Base-by-base conservation (phyloP, 192 early-diverging fungal genomes). In the Coemansia sp. region DNA sequence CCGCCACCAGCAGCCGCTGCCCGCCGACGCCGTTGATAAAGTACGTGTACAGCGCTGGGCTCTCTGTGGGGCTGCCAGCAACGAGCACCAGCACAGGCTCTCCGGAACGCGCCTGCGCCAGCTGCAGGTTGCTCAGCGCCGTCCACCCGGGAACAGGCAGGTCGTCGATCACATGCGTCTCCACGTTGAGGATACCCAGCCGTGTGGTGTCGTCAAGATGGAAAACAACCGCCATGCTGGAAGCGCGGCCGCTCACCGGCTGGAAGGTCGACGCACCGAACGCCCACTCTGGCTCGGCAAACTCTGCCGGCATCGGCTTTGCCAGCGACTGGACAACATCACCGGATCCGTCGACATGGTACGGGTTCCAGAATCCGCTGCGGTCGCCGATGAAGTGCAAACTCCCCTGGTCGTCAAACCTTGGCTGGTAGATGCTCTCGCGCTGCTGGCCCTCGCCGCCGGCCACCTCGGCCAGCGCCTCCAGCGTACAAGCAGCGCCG, bases 381-480 rank as follows among this genome's bases (percentile, higher is more conserved):
- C 90, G 82, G 76, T 94, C 92, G 33, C 76, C 86, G 14, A 86
- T 68, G 66, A 92, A 91, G 66, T 89, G 90, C 20, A 94, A 72
- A 0, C 77, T 74, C 1, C 87, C 86, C 38, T 86, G 80, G 0
- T 63, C 66, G 60, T 85, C 89, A 58, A 87, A 90, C 2, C 83
- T 71, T 56, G 90, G 90, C 80, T 93, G 91, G 62, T 91, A 84
- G 18, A 81, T 63, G 62, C 76, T 79, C 68, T 78, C 77, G n/a
- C 66, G 52, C 37, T 12, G 35, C 5, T 41, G 41, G 37, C 34
- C 20, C 5, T 41, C 43, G 45, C 39, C 79, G 18, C 85, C 87
- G 11, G 76, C 85, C 58, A 86, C 72, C 8, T 36, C 63, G 3
- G 32, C 9, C 35, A 67, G 58, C 8, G 61, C 51, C 2, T 35